phyloP scores from a whole-genome alignment of 257 asterid genomes.

The Echites panduratus region DNA sequence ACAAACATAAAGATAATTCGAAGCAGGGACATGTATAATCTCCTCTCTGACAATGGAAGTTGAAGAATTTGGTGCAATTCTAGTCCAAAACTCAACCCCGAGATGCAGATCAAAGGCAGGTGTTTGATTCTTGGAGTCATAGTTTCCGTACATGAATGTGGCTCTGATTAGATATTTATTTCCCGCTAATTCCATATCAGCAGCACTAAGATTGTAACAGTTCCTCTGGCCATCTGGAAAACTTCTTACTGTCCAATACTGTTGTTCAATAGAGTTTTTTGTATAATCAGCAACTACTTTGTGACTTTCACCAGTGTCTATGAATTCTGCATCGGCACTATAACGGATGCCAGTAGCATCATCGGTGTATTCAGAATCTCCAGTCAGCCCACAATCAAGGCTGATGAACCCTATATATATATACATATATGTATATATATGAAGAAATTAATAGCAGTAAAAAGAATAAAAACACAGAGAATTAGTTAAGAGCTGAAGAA shows the following conservation, averaged over 20 bases:
- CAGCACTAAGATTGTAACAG: constrained; percentile 18
- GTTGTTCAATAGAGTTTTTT: not conserved
- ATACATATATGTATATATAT: too few species aligned
- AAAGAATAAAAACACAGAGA: too few species aligned
- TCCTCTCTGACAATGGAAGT: not conserved
- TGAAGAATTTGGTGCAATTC: not conserved
- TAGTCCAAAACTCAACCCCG: constrained; percentile 34
- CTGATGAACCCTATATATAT: constrained; percentile 22
- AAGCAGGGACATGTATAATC: constrained; percentile 23
- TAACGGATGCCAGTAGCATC: not conserved
- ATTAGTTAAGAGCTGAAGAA: too few species aligned
- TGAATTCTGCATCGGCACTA: constrained; percentile 11
- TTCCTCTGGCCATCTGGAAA: constrained; percentile 24
- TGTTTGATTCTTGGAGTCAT: constrained; percentile 14
- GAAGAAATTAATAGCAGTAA: too few species aligned
- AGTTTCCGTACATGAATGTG: constrained; percentile 27
- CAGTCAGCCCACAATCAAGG: constrained; percentile 36
- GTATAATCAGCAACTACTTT: too few species aligned
- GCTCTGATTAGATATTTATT: constrained; percentile 24
- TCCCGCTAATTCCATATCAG: not conserved
- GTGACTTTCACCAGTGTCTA: constrained; percentile 18
- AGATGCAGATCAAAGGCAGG: constrained; percentile 33
- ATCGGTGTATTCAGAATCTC: constrained; percentile 8
- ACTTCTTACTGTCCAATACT: constrained; percentile 20
- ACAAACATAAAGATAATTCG: constrained; percentile 27